Percentiles rank a stretch among this genome's conserved stretches.
Evolutionary conservation across 108 stramenopile species (phyloP).

Genomic region (Aurantiochytrium sp.): DNA sequence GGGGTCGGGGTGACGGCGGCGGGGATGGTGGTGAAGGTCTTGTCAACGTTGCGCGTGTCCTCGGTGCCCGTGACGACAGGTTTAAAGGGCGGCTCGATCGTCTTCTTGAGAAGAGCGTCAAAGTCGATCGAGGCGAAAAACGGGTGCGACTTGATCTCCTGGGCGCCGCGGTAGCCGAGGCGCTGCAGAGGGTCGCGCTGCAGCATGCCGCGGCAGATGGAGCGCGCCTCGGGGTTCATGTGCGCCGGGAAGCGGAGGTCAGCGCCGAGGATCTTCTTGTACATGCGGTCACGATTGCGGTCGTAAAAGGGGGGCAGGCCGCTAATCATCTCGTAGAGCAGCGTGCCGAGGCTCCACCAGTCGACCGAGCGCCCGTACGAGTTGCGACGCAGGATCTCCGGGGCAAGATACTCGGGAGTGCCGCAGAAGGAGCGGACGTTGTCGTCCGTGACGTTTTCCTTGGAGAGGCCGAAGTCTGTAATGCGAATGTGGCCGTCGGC

Average conservation of each 20-base stretch:
- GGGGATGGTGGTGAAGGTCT: slow-evolving; percentile 23
- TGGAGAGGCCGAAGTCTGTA: slow-evolving; percentile 55
- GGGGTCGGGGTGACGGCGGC: slow-evolving; percentile 37
- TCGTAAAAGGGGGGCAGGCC: slow-evolving; percentile 58
- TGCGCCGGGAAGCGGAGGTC: not conserved
- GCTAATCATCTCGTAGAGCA: slow-evolving; percentile 56
- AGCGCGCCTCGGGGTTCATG: slow-evolving; percentile 31
- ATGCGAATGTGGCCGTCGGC: slow-evolving; percentile 52
- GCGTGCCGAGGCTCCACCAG: slow-evolving; percentile 65
- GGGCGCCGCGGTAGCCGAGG: slow-evolving; percentile 75
- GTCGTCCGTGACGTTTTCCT: slow-evolving; percentile 41
- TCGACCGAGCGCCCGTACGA: slow-evolving; percentile 67
- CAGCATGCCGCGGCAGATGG: slow-evolving; percentile 57
- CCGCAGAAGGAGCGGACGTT: slow-evolving; percentile 44
- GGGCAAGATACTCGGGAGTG: slow-evolving; percentile 40
- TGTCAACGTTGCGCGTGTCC: slow-evolving; percentile 35
- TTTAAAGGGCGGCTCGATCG: slow-evolving; percentile 82
- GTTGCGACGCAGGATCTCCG: slow-evolving; percentile 51
- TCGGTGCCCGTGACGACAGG: slow-evolving; percentile 50
- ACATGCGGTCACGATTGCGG: slow-evolving; percentile 48
- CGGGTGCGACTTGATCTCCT: slow-evolving; percentile 78
- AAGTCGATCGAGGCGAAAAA: slow-evolving; percentile 84
- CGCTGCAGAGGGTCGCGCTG: slow-evolving; percentile 80
- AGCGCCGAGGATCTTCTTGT: slow-evolving; percentile 47
- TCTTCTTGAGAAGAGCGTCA: slow-evolving; percentile 72